Conservation (phyloP, 257 asterid genomes). For the Verbascum thapsus region DNA sequence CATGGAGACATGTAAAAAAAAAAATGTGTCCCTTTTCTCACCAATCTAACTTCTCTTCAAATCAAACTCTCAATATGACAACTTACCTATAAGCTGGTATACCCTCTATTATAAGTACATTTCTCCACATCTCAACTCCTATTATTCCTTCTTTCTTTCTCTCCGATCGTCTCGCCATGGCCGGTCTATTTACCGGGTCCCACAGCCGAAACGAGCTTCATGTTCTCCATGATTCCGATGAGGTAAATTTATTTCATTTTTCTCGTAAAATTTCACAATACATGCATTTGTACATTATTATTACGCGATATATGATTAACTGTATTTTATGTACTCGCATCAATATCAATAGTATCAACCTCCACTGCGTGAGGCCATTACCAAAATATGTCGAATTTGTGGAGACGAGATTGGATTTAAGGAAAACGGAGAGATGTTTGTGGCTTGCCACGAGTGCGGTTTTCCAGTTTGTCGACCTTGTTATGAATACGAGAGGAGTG, state of each 20-base stretch:
- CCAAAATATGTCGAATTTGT: slow-evolving; percentile 60
- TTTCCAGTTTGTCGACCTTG: slow-evolving; percentile 81
- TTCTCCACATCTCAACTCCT: slow-evolving; percentile 10
- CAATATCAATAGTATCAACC: slow-evolving; percentile 27
- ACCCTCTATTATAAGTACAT: slow-evolving; percentile 23
- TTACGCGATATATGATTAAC: too few species aligned
- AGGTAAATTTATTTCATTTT: slow-evolving; percentile 25
- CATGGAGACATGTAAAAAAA: slow-evolving; percentile 18
- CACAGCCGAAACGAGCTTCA: slow-evolving; percentile 44
- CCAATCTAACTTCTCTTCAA: slow-evolving; percentile 58
- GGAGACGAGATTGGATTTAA: slow-evolving; percentile 60
- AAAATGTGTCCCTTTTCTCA: slow-evolving; percentile 42
- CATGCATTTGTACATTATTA: background rate
- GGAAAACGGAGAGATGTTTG: slow-evolving; percentile 54
- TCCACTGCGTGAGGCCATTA: slow-evolving; percentile 26
- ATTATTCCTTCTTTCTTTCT: slow-evolving; percentile 4
- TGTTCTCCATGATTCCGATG: slow-evolving; percentile 43
- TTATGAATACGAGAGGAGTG: slow-evolving; percentile 72
- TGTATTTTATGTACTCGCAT: too few species aligned
- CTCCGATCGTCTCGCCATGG: slow-evolving; percentile 36
- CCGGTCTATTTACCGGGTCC: slow-evolving; percentile 54
- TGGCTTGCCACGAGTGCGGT: slow-evolving; percentile 66
- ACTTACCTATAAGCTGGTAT: slow-evolving; percentile 61
- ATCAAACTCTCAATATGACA: slow-evolving; percentile 63
- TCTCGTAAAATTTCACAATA: background rate